Conservation (phyloP, 495 filamentous ascomycete genomes). For the Opeltia flavorubescens region DNA sequence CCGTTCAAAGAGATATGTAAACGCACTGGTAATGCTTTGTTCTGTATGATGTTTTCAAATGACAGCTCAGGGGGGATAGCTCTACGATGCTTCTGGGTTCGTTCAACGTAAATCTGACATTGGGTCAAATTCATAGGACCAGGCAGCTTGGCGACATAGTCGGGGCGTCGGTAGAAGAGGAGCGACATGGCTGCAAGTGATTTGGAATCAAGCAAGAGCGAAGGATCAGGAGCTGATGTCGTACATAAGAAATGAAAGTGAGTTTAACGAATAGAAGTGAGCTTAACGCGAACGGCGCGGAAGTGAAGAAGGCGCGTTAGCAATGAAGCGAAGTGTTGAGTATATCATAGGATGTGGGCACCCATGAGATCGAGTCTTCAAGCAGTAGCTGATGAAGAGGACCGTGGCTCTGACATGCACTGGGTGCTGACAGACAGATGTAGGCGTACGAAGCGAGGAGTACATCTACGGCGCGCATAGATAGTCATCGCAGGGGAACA, state of each 20-base stretch:
- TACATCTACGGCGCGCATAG: too few species aligned
- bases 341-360: too few species aligned
- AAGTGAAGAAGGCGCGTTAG: too few species aligned
- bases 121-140: conserved; percentile 18
- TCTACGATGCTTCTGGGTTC: conserved; percentile 14
- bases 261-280: neutral
- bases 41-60: conserved; percentile 30
- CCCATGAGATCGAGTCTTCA: too few species aligned
- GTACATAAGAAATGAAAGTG: neutral
- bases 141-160: conserved; percentile 14
- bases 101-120: conserved; percentile 20
- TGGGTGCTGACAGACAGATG: too few species aligned
- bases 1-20: neutral
- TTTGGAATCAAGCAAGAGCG: neutral
- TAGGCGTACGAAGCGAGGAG: too few species aligned
- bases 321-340: too few species aligned
- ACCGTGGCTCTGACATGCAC: too few species aligned
- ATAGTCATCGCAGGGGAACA: too few species aligned
- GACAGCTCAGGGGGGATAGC: conserved; percentile 27
- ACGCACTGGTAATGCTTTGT: conserved; percentile 21
- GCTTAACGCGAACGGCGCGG: neutral
- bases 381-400: too few species aligned
- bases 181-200: conserved; percentile 15
- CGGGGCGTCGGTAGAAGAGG: conserved; percentile 21
- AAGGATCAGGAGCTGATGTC: neutral